A percentile compares a stretch with the other conserved stretches of the same genome.
Conservation (phyloP, 495 filamentous ascomycete species). For the Tetracladium marchalianum region DNA sequence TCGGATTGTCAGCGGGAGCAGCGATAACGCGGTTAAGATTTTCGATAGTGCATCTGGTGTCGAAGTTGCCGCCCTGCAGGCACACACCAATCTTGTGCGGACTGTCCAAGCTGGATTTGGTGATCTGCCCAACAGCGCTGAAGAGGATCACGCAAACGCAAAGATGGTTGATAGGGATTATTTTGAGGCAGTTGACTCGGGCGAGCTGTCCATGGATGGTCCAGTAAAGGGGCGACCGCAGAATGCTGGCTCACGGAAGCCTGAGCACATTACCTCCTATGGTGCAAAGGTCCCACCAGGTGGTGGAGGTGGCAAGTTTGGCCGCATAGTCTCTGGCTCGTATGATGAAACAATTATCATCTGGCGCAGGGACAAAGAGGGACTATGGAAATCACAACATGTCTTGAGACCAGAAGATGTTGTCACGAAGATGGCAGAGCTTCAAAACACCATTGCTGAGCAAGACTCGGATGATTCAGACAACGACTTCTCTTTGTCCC, state of each 20-base stretch:
- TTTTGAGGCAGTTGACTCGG: slow-evolving; percentile 57
- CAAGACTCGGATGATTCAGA: background rate
- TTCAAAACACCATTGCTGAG: background rate
- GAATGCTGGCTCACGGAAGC: slow-evolving; percentile 70
- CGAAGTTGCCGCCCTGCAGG: slow-evolving; percentile 76
- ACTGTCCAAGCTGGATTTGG: slow-evolving; percentile 92
- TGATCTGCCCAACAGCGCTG: slow-evolving; percentile 69
- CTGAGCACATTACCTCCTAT: slow-evolving; percentile 64
- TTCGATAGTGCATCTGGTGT: slow-evolving; percentile 77
- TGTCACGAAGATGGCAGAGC: slow-evolving; percentile 12
- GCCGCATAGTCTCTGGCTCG: slow-evolving; percentile 84
- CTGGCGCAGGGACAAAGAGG: slow-evolving; percentile 77
- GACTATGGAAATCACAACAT: slow-evolving; percentile 67
- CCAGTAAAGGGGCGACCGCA: slow-evolving; percentile 37
- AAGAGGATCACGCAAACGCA: slow-evolving; percentile 62
- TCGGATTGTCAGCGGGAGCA: slow-evolving; percentile 92
- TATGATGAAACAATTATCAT: slow-evolving; percentile 95
- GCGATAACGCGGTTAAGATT: slow-evolving; percentile 88
- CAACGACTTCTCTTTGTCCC: background rate
- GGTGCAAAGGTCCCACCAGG: slow-evolving; percentile 82
- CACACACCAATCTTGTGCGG: slow-evolving; percentile 76
- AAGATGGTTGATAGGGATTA: slow-evolving; percentile 61
- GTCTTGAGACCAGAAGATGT: slow-evolving; percentile 60
- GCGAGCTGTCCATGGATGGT: slow-evolving; percentile 29
- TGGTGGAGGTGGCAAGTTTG: slow-evolving; percentile 76